phyloP scores from a whole-genome alignment of 2,329 filamentous ascomycete genomes.

The Colletotrichum karsti region DNA sequence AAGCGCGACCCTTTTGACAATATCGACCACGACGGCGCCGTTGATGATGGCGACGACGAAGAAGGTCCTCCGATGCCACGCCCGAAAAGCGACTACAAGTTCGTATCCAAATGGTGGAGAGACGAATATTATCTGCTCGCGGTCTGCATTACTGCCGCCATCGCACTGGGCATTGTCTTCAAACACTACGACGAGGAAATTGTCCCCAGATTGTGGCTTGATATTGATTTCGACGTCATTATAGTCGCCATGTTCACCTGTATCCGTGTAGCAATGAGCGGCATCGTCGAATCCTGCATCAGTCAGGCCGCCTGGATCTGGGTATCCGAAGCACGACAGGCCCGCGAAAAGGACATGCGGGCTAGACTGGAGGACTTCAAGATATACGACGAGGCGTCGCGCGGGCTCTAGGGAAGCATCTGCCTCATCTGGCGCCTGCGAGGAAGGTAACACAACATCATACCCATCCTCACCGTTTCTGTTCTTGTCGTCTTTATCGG shows the following conservation, averaged over 20 bases:
- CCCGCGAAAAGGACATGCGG: constrained; percentile 36
- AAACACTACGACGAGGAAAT: constrained; percentile 39
- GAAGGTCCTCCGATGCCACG: constrained; percentile 11
- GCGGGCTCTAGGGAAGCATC: constrained; percentile 44
- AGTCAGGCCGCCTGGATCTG: constrained; percentile 50
- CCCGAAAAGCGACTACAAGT: constrained; percentile 23
- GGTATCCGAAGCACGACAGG: constrained; percentile 44
- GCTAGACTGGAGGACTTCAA: constrained; percentile 47
- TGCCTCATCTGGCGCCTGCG: constrained; percentile 44
- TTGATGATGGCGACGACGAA: constrained; percentile 4
- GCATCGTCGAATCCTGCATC: constrained; percentile 44
- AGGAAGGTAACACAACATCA: constrained; percentile 35
- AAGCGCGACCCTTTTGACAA: neutral
- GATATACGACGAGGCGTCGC: constrained; percentile 47
- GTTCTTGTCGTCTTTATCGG: neutral
- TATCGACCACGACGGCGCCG: constrained; percentile 8
- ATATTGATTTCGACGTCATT: constrained; percentile 42
- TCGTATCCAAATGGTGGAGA: constrained; percentile 44
- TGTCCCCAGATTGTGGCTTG: constrained; percentile 37
- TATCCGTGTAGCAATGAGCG: constrained; percentile 44
- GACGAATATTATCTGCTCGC: constrained; percentile 44
- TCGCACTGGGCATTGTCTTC: constrained; percentile 38
- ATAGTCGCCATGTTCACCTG: constrained; percentile 47
- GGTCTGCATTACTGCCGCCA: constrained; percentile 38
- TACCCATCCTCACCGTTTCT: no score